Conservation (phyloP, 208 protist species). For the Crithidia expoeki region DNA sequence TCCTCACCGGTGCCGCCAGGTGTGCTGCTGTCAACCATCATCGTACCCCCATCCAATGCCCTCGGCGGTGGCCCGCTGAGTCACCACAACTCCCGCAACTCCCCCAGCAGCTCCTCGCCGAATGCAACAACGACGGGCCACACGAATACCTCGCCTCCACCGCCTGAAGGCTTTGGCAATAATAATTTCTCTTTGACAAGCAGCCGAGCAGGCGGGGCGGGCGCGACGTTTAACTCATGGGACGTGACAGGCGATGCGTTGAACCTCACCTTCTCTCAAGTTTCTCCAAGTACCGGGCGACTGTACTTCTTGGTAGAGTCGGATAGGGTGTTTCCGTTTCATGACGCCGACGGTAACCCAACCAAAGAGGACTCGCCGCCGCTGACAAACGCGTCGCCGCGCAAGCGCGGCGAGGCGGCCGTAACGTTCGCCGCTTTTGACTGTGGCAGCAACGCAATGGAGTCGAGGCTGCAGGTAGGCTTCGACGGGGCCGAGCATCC, state of each 20-base stretch:
- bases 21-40: constrained; percentile 8
- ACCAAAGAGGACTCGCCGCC: neutral
- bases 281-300: neutral
- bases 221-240: constrained; percentile 13
- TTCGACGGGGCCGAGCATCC: neutral
- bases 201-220: neutral
- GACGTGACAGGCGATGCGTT: neutral
- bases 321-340: neutral
- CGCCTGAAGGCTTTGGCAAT: neutral
- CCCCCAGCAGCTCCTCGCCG: neutral
- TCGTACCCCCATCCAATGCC: neutral
- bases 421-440: constrained; percentile 12
- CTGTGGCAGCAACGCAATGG: neutral
- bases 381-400: constrained; percentile 1
- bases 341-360: neutral
- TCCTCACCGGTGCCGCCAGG: neutral
- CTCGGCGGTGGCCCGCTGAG: neutral
- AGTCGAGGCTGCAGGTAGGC: neutral
- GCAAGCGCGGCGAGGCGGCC: constrained; percentile 1
- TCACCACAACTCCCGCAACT: neutral
- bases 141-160: neutral
- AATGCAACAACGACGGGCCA: neutral
- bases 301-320: neutral
- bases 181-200: constrained; percentile 6
- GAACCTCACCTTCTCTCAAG: constrained; percentile 11